Evolutionary conservation across 768 basidiomycete genomes (phyloP), one percentile per base, ranked within the genome.

Genomic region (Fomitopsis pulvina): DNA sequence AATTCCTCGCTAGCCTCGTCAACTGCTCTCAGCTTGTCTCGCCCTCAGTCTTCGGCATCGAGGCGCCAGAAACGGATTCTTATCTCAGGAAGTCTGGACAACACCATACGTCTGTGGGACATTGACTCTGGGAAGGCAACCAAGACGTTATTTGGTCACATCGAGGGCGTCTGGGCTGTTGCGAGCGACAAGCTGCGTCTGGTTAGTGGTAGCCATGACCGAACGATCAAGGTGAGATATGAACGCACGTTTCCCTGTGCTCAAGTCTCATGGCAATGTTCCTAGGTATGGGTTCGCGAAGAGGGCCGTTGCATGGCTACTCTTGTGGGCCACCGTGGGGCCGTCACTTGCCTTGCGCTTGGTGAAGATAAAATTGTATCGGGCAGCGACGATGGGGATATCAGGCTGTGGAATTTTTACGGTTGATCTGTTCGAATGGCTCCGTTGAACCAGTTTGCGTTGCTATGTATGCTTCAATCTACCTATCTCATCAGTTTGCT

Each of bases 91-190:
- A 86, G 87, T 60, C 72, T 96, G 57, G 94, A 98, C 64, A 96
- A 97, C 62, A 97, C 94, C 26, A 85, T 98, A 70, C 92, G 90
- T 65, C 60, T 94, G 37, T 99, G 96, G 96, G 92, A 98, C 61
- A 80, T 98, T 24, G 91, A 94, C 58, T 79, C 83, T 1, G 92
- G 86, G 34, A 81, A 84, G 60, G 75, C 83, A 21, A 70, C 79
- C 42, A 74, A 79, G 60, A 97, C 96, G 37, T 77, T 94, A 54
- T 99, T 99, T 65, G 96, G 94, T 1, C 94, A 97, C 65, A 93
- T 98, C 59, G 96, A 99, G 63, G 96, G 96, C 47, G 92, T 99
- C 16, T 99, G 96, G 96, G 85, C 83, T 2, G 87, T 98, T 26
- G 92, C 92, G 21, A 83, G 86, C 56, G 93, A 99, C 66, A 87